Base-by-base conservation (phyloP, 768 basidiomycete species). In the Mrakia gelida region DNA sequence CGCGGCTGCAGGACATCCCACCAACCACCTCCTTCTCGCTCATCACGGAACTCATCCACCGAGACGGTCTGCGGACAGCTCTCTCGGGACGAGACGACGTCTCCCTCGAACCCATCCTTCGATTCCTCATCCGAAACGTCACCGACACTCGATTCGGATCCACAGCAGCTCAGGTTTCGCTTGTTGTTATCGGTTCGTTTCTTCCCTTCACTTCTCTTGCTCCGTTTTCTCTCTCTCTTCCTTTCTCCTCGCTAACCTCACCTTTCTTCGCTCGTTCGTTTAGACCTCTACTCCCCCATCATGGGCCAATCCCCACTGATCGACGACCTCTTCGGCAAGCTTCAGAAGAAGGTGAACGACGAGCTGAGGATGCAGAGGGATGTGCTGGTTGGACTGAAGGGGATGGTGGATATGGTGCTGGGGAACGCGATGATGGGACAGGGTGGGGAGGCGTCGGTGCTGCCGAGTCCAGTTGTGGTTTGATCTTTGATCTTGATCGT, bases 301-400 rank as follows among this genome's bases (percentile, higher is more conserved):
- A 86, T 98, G n/a, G 96, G 96, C 2, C 94, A 96, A 84, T 95
- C 95, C 32, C 94, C 95, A 0, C 86, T 95, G 63, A 92, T 99
- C 75, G 97, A 98, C 84, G 87, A 91, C 9, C 87, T 96, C 56
- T 91, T 98, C 82, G 86, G 91, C 38, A 90, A 91, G 52, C 85
- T 98, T 62, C 90, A 90, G 76, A 91, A 90, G 83, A 94, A 95
- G 82, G 88, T 98, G n/a, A 85, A 89, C 61, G 88, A 90, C 56
- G 97, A 99, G 84, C 85, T 98, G 73, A 89, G 88, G 32, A 94
- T 99, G 84, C 94, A 98, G 84, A 89, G 89, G 80, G 93, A 98
- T 83, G 85, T 98, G 72, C 54, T 78, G 3, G 62, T 70, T 8
- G 77, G 77, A 21, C 71, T 78, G 28, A 65, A 78, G 68, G 77